Evolutionary conservation across 2,329 filamentous ascomycete genomes (phyloP).

Genomic region (Chaetomiaceae sp.): DNA sequence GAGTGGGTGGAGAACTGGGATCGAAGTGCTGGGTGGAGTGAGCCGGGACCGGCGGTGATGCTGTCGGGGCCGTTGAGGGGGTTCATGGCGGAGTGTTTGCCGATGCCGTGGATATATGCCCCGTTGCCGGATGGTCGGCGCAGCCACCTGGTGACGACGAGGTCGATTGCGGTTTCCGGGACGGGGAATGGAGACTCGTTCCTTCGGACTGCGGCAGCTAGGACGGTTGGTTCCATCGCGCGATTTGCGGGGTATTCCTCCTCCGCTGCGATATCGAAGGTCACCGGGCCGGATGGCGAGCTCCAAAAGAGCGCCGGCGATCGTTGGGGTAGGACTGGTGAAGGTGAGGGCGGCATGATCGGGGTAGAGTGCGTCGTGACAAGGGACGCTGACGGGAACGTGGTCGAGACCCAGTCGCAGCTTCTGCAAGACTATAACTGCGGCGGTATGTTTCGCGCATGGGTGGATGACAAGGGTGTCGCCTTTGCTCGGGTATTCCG

Average conservation of each 20-base stretch:
- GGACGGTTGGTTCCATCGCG: slow-evolving; percentile 69
- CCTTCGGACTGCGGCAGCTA: slow-evolving; percentile 64
- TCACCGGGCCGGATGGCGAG: slow-evolving; percentile 69
- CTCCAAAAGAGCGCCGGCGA: slow-evolving; percentile 69
- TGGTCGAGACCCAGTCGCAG: slow-evolving; percentile 41
- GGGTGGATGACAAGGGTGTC: slow-evolving; percentile 59
- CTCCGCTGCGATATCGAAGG: slow-evolving; percentile 54
- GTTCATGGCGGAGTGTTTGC: slow-evolving; percentile 57
- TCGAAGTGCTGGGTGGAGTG: slow-evolving; percentile 1
- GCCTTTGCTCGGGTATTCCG: slow-evolving; percentile 56
- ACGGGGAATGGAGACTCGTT: slow-evolving; percentile 91
- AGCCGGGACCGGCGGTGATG: slow-evolving; percentile 34
- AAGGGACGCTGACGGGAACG: slow-evolving; percentile 39
- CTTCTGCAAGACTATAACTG: slow-evolving; percentile 80
- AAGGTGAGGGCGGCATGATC: slow-evolving; percentile 83
- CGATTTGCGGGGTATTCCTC: slow-evolving; percentile 55
- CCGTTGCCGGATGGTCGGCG: slow-evolving; percentile 26
- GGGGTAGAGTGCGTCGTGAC: slow-evolving; percentile 63
- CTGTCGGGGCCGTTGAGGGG: slow-evolving; percentile 43
- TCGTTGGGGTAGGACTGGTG: slow-evolving; percentile 68
- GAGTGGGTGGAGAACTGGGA: slow-evolving; percentile 60
- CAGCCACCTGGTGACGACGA: slow-evolving; percentile 33
- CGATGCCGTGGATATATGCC: slow-evolving; percentile 41
- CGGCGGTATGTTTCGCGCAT: slow-evolving; percentile 82
- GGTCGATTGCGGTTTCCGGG: slow-evolving; percentile 60